A percentile compares a stretch with the other conserved stretches of the same genome.
These are phyloP conservation scores for Pulveroboletus ridleyi DNA, from an alignment of 1,284 basidiomycete genomes.

Conservation along the genomic window DNA sequence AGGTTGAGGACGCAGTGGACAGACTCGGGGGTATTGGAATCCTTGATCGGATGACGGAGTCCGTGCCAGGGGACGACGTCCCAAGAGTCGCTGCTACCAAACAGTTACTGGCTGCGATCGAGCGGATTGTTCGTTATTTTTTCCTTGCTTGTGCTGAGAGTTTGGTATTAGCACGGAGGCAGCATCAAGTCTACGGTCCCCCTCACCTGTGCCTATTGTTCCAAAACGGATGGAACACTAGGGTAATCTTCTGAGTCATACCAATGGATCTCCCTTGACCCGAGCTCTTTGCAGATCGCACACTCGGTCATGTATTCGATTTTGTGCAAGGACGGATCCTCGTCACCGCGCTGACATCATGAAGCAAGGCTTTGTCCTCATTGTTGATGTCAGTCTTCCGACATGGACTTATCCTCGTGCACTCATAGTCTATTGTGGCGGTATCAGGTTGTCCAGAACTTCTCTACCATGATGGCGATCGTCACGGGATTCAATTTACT, in stretches of 20 bases:
- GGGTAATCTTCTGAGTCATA: too few species aligned
- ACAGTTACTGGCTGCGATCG: conserved; percentile 59
- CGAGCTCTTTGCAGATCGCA: conserved; percentile 49
- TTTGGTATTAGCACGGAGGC: conserved; percentile 45
- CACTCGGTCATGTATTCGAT: conserved; percentile 83
- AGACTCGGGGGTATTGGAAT: conserved; percentile 57
- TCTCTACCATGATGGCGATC: conserved; percentile 81
- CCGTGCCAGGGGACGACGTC: conserved; percentile 55
- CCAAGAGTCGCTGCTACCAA: conserved; percentile 53
- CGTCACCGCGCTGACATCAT: conserved; percentile 72
- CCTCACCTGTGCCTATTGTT: conserved; percentile 61
- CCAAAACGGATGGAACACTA: conserved; percentile 59
- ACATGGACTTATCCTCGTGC: conserved; percentile 4
- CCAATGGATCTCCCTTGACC: conserved; percentile 3
- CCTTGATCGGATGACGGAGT: conserved; percentile 60
- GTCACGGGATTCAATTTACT: conserved; percentile 82
- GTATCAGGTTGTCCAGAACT: conserved; percentile 78
- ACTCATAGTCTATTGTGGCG: conserved; percentile 47
- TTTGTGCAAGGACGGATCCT: conserved; percentile 69
- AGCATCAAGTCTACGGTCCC: conserved; percentile 40
- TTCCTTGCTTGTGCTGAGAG: not conserved
- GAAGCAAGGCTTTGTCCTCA: conserved; percentile 75
- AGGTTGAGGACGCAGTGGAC: conserved; percentile 62
- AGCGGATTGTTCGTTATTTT: conserved; percentile 53
- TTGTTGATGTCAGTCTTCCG: conserved; percentile 68